A percentile compares a stretch with the other conserved stretches of the same genome.
These are phyloP conservation scores for Suhomyces maxii DNA, from an alignment of 1,139 yeast genomes.

Conservation along the genomic window DNA sequence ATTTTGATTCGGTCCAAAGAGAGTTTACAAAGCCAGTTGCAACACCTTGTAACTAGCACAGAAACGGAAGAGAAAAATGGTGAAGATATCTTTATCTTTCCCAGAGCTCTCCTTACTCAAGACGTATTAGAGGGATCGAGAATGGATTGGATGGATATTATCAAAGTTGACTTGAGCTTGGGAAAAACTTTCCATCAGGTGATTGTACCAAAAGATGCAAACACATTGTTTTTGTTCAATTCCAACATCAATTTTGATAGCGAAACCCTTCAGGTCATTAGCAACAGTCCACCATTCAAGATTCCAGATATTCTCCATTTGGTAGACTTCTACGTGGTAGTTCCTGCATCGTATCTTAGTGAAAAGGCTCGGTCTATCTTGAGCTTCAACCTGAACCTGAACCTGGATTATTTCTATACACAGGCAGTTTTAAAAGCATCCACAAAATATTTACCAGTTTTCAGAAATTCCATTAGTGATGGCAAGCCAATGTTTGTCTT, in stretches of 20 bases:
- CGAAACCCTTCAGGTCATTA: slow-evolving; percentile 18
- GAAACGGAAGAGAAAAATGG: neutral
- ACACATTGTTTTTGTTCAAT: slow-evolving; percentile 37
- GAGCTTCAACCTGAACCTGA: neutral
- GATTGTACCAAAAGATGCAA: slow-evolving; percentile 29
- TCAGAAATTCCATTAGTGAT: slow-evolving; percentile 21
- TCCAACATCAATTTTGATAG: slow-evolving; percentile 12
- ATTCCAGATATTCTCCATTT: slow-evolving; percentile 33
- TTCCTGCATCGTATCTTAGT: slow-evolving; percentile 22
- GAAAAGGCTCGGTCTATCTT: neutral
- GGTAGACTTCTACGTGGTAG: slow-evolving; percentile 32
- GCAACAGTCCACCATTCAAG: slow-evolving; percentile 34
- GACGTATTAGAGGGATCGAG: slow-evolving; percentile 13
- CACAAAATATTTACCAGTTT: slow-evolving; percentile 22
- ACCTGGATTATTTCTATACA: neutral
- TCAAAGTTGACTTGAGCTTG: slow-evolving; percentile 10
- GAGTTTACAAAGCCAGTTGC: neutral
- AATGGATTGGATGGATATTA: slow-evolving; percentile 3
- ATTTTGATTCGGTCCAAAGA: neutral
- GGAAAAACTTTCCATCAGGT: slow-evolving; percentile 8
- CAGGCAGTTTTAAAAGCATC: neutral
- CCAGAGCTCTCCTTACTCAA: slow-evolving; percentile 22
- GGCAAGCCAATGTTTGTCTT: slow-evolving; percentile 35
- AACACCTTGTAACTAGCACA: neutral
- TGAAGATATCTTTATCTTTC: slow-evolving; percentile 23